Evolutionary conservation across 2,329 filamentous ascomycete species (phyloP).

Genomic region (Ceratocystis eucalypticola): DNA sequence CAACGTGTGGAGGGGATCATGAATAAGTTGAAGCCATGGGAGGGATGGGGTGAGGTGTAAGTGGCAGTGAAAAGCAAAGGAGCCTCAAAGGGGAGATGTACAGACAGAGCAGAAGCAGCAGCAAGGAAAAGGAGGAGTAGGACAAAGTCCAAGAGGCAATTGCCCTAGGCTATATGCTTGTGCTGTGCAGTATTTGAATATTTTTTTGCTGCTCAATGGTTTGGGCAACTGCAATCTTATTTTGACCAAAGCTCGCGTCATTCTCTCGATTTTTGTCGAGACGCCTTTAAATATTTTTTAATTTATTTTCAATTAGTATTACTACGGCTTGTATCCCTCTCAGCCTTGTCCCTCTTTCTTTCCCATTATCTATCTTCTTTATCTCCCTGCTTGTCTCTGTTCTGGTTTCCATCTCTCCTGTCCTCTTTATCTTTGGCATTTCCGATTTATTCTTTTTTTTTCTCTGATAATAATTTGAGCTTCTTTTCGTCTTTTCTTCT

Average conservation of each 20-base stretch:
- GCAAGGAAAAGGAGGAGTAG: not conserved
- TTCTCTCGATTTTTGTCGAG: not conserved
- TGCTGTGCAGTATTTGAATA: not conserved
- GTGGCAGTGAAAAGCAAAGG: too few relatives aligned
- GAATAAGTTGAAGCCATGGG: too few relatives aligned
- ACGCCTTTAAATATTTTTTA: not conserved
- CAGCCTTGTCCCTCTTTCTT: not conserved
- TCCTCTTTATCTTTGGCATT: not conserved
- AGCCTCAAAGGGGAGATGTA: too few relatives aligned
- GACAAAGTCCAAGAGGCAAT: not conserved
- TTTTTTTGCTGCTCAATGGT: not conserved
- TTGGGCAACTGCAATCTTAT: slow-evolving; percentile 6
- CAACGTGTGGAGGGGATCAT: too few relatives aligned
- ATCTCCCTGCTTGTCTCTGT: not conserved
- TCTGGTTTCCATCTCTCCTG: not conserved
- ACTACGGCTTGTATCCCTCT: too few relatives aligned
- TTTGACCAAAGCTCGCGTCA: slow-evolving; percentile 4
- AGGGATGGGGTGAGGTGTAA: too few relatives aligned
- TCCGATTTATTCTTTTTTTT: slow-evolving; percentile 5
- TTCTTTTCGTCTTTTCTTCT: not conserved
- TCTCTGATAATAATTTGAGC: not conserved
- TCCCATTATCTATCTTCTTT: not conserved
- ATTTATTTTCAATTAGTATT: not conserved
- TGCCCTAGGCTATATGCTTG: not conserved
- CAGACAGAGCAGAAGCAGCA: not conserved